These are phyloP conservation scores for Pharnaceum exiguum DNA, from an alignment of 148 eudicot genomes.

Conservation along the genomic window DNA sequence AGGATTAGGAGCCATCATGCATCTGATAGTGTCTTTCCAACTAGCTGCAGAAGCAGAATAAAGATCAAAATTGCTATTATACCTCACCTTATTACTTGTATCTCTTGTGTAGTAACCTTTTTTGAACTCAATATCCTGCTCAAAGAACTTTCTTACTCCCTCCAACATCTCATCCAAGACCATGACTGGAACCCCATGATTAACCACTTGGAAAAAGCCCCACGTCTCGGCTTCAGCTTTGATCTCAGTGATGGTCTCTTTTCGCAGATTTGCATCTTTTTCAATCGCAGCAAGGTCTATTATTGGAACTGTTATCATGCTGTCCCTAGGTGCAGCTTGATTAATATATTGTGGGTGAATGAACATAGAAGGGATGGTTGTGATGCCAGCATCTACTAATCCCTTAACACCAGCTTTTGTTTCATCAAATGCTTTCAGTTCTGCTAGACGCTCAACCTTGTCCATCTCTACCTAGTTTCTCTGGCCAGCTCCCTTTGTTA, in stretches of 20 bases:
- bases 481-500: too few species aligned
- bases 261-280: neutral
- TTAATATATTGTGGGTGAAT: constrained; percentile 6
- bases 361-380: constrained; percentile 34
- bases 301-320: constrained; percentile 24
- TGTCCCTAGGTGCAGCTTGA: neutral
- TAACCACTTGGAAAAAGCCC: constrained; percentile 53
- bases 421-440: constrained; percentile 52
- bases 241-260: constrained; percentile 14
- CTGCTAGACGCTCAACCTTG: constrained; percentile 23
- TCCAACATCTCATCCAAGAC: constrained; percentile 33
- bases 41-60: constrained; percentile 18
- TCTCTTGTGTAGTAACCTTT: constrained; percentile 35
- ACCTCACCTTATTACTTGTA: constrained; percentile 12
- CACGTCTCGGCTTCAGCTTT: constrained; percentile 26
- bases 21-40: constrained; percentile 31
- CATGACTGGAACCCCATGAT: constrained; percentile 36
- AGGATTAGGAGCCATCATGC: constrained; percentile 27
- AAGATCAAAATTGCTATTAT: constrained; percentile 38
- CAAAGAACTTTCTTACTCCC: constrained; percentile 36
- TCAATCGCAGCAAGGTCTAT: constrained; percentile 24
- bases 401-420: constrained; percentile 62
- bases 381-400: constrained; percentile 40
- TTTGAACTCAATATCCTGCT: constrained; percentile 34
- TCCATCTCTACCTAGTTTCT: too few species aligned